These are phyloP conservation scores for Starmerella bacillaris DNA, from an alignment of 805 yeast genomes.

Conservation along the genomic window DNA sequence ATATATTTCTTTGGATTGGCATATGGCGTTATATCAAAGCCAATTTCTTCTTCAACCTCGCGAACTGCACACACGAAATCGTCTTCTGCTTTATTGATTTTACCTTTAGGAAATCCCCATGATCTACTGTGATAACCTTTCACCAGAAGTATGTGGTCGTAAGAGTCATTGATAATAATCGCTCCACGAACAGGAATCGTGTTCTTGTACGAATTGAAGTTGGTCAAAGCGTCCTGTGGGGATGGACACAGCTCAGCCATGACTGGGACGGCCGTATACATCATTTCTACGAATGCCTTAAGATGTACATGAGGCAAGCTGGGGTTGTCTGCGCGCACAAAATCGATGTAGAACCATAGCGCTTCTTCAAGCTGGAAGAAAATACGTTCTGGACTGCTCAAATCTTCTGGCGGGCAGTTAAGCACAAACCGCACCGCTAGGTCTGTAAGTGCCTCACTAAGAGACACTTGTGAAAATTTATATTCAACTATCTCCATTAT, in stretches of 20 bases:
- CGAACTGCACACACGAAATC: conserved; percentile 81
- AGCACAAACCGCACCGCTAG: conserved; percentile 74
- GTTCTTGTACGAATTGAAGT: conserved; percentile 70
- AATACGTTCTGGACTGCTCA: conserved; percentile 61
- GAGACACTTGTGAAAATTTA: conserved; percentile 10
- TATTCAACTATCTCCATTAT: too few species aligned
- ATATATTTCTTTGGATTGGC: conserved; percentile 54
- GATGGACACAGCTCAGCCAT: conserved; percentile 20
- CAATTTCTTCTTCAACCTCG: conserved; percentile 86
- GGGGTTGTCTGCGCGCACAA: conserved; percentile 53
- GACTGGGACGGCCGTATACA: conserved; percentile 61
- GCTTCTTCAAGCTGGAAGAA: conserved; percentile 95
- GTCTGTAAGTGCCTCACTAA: conserved; percentile 30
- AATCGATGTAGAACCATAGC: conserved; percentile 92
- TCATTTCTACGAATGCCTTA: conserved; percentile 50
- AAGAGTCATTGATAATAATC: conserved; percentile 54
- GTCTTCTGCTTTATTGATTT: conserved; percentile 79
- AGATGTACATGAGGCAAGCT: conserved; percentile 58
- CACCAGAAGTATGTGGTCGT: conserved; percentile 59
- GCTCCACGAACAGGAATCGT: conserved; percentile 94
- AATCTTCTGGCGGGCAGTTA: conserved; percentile 82
- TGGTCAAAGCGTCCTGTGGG: conserved; percentile 43
- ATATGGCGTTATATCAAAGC: conserved; percentile 58
- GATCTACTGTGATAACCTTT: conserved; percentile 59
- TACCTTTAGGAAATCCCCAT: conserved; percentile 98